Conservation (phyloP, 2,329 filamentous ascomycete genomes). For the Fusarium decemcellulare region DNA sequence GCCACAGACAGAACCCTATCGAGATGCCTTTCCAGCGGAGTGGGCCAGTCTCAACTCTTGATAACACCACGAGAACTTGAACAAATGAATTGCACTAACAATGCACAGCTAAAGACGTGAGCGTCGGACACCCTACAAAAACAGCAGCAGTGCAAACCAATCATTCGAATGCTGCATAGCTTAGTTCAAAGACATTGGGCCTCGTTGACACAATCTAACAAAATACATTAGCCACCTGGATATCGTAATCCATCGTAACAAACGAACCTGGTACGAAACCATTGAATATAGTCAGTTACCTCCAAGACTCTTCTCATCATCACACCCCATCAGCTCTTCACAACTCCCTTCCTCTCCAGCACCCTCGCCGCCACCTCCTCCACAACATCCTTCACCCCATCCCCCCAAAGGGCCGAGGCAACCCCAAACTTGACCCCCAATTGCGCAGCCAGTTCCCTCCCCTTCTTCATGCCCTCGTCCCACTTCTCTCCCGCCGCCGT, state of each 20-base stretch:
- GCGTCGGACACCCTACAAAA: too few species aligned
- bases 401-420: slow-evolving; percentile 35
- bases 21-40: too few species aligned
- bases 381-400: slow-evolving; percentile 38
- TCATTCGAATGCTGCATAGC: too few species aligned
- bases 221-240: too few species aligned
- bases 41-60: too few species aligned
- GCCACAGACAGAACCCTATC: too few species aligned
- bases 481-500: slow-evolving; percentile 26
- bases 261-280: background rate
- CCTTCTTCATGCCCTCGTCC: slow-evolving; percentile 26
- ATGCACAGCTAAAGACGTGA: too few species aligned
- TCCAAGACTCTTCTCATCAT: background rate
- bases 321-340: slow-evolving; percentile 1
- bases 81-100: too few species aligned
- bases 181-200: too few species aligned
- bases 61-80: too few species aligned
- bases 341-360: slow-evolving; percentile 25
- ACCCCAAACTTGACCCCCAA: slow-evolving; percentile 35
- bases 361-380: slow-evolving; percentile 37
- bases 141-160: too few species aligned
- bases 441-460: slow-evolving; percentile 28
- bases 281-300: background rate
- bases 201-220: too few species aligned
- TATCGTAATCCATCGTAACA: background rate